These are phyloP conservation scores for Candolleomyces aberdarensis DNA, from an alignment of 768 basidiomycete species.

Conservation along the genomic window DNA sequence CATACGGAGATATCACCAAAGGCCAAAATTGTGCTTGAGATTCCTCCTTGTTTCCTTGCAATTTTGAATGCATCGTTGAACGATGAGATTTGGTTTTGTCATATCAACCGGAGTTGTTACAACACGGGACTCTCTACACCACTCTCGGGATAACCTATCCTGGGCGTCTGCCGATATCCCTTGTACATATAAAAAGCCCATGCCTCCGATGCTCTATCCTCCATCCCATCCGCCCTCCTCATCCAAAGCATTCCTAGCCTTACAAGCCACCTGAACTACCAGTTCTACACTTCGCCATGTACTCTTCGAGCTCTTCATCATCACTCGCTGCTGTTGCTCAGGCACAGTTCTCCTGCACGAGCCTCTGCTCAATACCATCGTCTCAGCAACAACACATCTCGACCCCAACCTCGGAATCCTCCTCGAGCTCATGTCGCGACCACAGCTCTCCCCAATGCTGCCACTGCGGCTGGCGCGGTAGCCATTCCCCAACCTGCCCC, in stretches of 20 bases:
- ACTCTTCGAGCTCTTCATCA: constrained; percentile 17
- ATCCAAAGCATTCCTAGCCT: constrained; percentile 13
- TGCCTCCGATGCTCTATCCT: constrained; percentile 10
- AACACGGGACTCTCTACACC: constrained; percentile 34
- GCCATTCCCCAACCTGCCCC: constrained; percentile 58
- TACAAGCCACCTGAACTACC: constrained; percentile 11
- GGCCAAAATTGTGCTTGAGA: neutral
- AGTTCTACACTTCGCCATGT: constrained; percentile 21
- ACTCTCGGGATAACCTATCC: constrained; percentile 9
- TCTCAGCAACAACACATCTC: no score
- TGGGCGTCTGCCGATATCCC: constrained; percentile 7
- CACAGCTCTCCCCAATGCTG: constrained; percentile 73
- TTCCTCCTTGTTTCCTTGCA: neutral
- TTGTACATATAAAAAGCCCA: constrained; percentile 31
- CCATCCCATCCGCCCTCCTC: constrained; percentile 17
- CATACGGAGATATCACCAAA: neutral
- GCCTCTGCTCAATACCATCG: constrained; percentile 18
- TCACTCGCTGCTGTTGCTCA: constrained; percentile 16
- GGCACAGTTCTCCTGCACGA: constrained; percentile 9
- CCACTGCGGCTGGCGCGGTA: constrained; percentile 71
- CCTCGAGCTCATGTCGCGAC: constrained; percentile 33
- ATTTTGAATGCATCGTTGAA: neutral
- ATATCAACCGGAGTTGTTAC: constrained; percentile 36
- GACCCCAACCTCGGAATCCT: constrained; percentile 16
- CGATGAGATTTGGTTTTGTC: constrained; percentile 20